phyloP scores from a whole-genome alignment of 2,329 filamentous ascomycete genomes.

The Fusarium penzigii region DNA sequence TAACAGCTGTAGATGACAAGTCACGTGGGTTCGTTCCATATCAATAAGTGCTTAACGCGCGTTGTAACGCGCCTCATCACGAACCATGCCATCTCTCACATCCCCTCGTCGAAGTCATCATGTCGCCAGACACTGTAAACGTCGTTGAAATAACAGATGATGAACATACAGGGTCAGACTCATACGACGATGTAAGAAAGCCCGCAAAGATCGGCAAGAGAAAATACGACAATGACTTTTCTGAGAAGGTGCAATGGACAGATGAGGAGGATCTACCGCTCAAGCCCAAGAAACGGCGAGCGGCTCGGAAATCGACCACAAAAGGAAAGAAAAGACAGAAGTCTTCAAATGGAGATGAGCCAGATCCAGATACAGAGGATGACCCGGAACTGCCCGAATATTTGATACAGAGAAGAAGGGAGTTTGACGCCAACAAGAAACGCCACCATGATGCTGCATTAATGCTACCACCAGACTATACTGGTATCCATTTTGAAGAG shows the following conservation, averaged over 20 bases:
- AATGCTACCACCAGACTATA: slow-evolving; percentile 75
- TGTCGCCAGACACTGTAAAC: slow-evolving; percentile 15
- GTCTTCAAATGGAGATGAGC: slow-evolving; percentile 30
- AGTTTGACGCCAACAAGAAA: slow-evolving; percentile 65
- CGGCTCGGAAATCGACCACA: slow-evolving; percentile 31
- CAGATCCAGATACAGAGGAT: slow-evolving; percentile 43
- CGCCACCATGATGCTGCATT: slow-evolving; percentile 67
- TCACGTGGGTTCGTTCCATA: slow-evolving; percentile 29
- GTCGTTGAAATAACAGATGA: slow-evolving; percentile 32
- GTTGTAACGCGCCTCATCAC: slow-evolving; percentile 14
- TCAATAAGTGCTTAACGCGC: slow-evolving; percentile 3
- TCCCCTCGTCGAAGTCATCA: slow-evolving; percentile 5
- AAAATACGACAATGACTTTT: slow-evolving; percentile 38
- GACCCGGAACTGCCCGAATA: slow-evolving; percentile 54
- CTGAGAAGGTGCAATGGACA: slow-evolving; percentile 53
- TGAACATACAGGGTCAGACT: slow-evolving; percentile 22
- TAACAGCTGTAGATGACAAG: no score
- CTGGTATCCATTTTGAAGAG: slow-evolving; percentile 70
- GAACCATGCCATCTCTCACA: slow-evolving; percentile 1
- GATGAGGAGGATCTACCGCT: slow-evolving; percentile 65
- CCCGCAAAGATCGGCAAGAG: slow-evolving; percentile 34
- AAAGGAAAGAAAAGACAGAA: slow-evolving; percentile 27
- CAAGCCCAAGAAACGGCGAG: slow-evolving; percentile 44
- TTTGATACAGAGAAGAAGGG: slow-evolving; percentile 71
- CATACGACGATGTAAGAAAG: slow-evolving; percentile 7